Evolutionary conservation across 2,329 filamentous ascomycete species (phyloP), one percentile per base, ranked within the genome.

Genomic region (Fusarium musae): DNA sequence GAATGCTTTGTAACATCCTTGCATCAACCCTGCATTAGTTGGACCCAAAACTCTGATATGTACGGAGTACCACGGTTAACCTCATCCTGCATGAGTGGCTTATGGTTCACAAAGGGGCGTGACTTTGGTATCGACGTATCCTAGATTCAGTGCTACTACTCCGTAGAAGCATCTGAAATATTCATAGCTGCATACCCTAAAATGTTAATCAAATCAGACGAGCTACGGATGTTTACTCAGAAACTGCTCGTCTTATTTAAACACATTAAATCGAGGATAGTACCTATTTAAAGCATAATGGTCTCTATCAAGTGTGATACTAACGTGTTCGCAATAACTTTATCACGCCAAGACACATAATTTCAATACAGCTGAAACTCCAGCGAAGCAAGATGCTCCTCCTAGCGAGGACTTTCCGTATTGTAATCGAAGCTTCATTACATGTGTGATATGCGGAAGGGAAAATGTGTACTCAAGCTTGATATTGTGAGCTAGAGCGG

Each of bases 1-100:
- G 58, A 59, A 75, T 73, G 57, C 56, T 54, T 37, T 75, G 52
- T 44, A 46, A 17, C 39, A 74, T 70, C 72, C 72, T 62, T 74
- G 50, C 72, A 44, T 67, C 50, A 57, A 63, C 72, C 68, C 71
- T 74, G 60, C 68, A 58, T 56, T 36, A 32, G 26, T 47, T 43
- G 21, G 30, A 16, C 36, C 44, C 36, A 49, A 53, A 59, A 60
- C 40, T 59, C 49, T 52, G 63, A n/a, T 37, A 34, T 63, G 52
- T 57, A 26, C 10, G 9, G 42, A 26, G 42, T 43, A 46, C 46
- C 52, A 59, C 54, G 4, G 28, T 54, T 59, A 50, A 36, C 49
- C 43, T 59, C 39, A 58, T 46, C 23, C 39, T 54, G 32, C 37
- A 42, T 59, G 30, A 39, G 49, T 73, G 56, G 67, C 60, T 70